These are phyloP conservation scores for Lanmaoa pseudosensibilis DNA, from an alignment of 768 basidiomycete genomes.

Conservation along the genomic window DNA sequence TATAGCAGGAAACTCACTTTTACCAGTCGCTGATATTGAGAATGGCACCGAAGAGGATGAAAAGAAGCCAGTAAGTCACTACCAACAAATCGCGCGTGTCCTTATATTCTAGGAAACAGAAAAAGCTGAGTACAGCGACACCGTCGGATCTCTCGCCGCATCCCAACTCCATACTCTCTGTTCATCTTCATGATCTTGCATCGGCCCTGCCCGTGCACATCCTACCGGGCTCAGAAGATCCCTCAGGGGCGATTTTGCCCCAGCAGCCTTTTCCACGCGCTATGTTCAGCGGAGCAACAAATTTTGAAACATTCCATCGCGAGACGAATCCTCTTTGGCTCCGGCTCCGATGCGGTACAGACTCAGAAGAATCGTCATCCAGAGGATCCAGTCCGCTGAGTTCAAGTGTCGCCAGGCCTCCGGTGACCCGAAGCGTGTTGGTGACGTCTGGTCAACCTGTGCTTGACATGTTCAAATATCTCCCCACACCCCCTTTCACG, in stretches of 20 bases:
- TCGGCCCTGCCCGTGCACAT: slow-evolving; percentile 82
- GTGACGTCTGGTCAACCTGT: slow-evolving; percentile 91
- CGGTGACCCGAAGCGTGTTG: slow-evolving; percentile 58
- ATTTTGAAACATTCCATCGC: slow-evolving; percentile 62
- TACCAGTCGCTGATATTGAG: slow-evolving; percentile 40
- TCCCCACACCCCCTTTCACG: slow-evolving; percentile 69
- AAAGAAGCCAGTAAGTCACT: slow-evolving; percentile 54
- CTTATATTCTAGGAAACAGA: slow-evolving; percentile 41
- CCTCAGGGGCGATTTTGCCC: slow-evolving; percentile 84
- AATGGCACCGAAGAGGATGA: slow-evolving; percentile 43
- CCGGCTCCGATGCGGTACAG: slow-evolving; percentile 51
- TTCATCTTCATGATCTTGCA: slow-evolving; percentile 72
- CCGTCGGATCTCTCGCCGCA: slow-evolving; percentile 62
- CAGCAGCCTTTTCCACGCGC: slow-evolving; percentile 92
- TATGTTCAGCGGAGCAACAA: slow-evolving; percentile 72
- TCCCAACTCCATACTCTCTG: slow-evolving; percentile 69
- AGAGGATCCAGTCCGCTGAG: background rate
- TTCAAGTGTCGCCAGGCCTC: slow-evolving; percentile 12
- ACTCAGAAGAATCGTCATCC: slow-evolving; percentile 25
- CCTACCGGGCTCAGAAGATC: slow-evolving; percentile 85
- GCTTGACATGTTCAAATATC: slow-evolving; percentile 94
- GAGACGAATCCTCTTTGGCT: slow-evolving; percentile 93
- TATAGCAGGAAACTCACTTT: slow-evolving; percentile 87
- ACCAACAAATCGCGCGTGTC: background rate
- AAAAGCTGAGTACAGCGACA: slow-evolving; percentile 62